Evolutionary conservation across 345 rosid genomes (phyloP).

Genomic region (Lepidium africanum): DNA sequence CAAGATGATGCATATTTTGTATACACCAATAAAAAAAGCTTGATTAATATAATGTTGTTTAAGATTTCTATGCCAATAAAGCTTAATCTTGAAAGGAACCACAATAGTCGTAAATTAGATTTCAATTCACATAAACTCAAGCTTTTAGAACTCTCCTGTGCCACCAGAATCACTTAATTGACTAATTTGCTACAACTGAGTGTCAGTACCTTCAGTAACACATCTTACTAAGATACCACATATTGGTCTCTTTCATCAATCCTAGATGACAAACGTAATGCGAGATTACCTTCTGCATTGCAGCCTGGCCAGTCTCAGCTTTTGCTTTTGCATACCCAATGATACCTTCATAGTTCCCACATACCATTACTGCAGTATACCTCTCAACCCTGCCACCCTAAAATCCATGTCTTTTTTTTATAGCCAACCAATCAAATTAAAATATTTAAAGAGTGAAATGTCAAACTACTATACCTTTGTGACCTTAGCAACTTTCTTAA

Average conservation of each 20-base stretch:
- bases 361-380: conserved; percentile 77
- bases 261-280: neutral
- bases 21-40: neutral
- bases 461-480: conserved; percentile 57
- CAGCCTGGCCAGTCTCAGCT: conserved; percentile 67
- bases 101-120: neutral
- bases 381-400: conserved; percentile 79
- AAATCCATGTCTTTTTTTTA: conserved; percentile 11
- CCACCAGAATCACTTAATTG: neutral
- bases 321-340: conserved; percentile 90
- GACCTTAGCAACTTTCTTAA: conserved; percentile 85
- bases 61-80: neutral
- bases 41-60: neutral
- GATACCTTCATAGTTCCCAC: conserved; percentile 89
- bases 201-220: neutral
- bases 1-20: neutral
- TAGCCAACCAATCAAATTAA: neutral
- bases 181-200: neutral
- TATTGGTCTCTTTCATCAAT: neutral
- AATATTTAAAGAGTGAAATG: neutral
- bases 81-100: neutral
- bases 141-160: neutral
- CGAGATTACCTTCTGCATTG: conserved; percentile 71
- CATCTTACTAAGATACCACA: neutral
- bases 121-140: neutral